phyloP scores from a whole-genome alignment of 768 basidiomycete species.

The Hebeloma cylindrosporum region DNA sequence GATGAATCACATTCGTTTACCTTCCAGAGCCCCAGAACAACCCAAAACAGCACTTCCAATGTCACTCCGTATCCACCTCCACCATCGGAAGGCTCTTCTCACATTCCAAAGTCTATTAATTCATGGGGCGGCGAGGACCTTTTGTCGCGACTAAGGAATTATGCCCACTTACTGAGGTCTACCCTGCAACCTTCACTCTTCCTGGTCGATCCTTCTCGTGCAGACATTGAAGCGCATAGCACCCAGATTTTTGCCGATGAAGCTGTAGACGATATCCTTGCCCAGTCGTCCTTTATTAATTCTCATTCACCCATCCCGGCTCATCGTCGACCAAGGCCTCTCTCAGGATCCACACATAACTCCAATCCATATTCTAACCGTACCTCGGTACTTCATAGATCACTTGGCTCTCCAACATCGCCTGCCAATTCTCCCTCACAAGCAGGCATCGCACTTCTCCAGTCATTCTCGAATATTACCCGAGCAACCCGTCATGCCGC shows the following conservation, averaged over 20 bases:
- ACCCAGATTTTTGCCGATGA: conserved; percentile 81
- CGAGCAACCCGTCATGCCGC: conserved; percentile 91
- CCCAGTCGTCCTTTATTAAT: conserved; percentile 72
- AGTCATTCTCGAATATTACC: conserved; percentile 93
- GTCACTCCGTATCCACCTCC: conserved; percentile 64
- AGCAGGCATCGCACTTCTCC: conserved; percentile 80
- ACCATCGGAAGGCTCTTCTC: conserved; percentile 45
- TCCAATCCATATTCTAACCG: conserved; percentile 58
- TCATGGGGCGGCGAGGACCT: conserved; percentile 91
- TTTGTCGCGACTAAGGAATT: conserved; percentile 69
- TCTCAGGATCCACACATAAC: conserved; percentile 40
- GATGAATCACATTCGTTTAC: conserved; percentile 88
- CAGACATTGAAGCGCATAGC: conserved; percentile 92
- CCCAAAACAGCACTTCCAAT: conserved; percentile 27
- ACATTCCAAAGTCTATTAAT: conserved; percentile 42
- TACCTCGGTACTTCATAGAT: conserved; percentile 79
- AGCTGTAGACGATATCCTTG: conserved; percentile 85
- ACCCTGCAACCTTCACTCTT: conserved; percentile 83
- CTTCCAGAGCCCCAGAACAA: conserved; percentile 44
- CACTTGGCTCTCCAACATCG: conserved; percentile 58
- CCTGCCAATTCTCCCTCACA: conserved; percentile 60
- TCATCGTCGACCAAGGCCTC: conserved; percentile 71
- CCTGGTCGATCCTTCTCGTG: conserved; percentile 87
- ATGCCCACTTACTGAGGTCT: conserved; percentile 82
- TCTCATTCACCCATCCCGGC: conserved; percentile 84